Conservation (phyloP, 306 rosid species). For the Castanea mollissima region DNA sequence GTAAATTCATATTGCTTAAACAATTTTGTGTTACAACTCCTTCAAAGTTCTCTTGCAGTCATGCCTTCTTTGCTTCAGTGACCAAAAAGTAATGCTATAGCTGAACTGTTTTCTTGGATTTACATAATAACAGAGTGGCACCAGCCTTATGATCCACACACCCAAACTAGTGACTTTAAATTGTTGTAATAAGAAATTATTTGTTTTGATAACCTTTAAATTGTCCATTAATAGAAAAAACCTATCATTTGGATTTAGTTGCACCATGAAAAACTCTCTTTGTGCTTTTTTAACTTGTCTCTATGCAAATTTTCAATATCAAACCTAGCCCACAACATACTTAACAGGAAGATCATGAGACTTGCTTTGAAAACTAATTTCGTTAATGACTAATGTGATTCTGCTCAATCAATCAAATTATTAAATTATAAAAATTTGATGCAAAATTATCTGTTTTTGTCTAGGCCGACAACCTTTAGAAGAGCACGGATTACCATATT, state of each 20-base stretch:
- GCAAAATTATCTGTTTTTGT: too few relatives aligned
- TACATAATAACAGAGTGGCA: background rate
- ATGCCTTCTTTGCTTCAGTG: background rate
- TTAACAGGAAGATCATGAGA: too few relatives aligned
- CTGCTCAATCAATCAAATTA: background rate
- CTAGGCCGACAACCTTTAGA: too few relatives aligned
- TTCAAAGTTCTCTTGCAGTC: background rate
- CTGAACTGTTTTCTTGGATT: background rate
- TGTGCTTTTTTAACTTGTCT: background rate
- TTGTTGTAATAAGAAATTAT: background rate
- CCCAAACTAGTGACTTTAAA: background rate
- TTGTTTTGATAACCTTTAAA: background rate
- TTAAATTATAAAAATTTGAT: too few relatives aligned
- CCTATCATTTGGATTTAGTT: background rate
- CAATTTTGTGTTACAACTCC: background rate
- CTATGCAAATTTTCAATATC: background rate
- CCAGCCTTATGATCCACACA: background rate
- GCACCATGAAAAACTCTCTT: background rate
- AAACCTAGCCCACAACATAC: background rate
- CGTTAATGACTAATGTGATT: background rate
- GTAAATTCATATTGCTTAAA: conserved; percentile 26
- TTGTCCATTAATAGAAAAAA: background rate
- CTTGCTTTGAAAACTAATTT: background rate
- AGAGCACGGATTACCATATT: background rate
- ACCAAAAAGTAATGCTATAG: too few relatives aligned